Percentiles rank a stretch among this genome's conserved stretches.
Evolutionary conservation across 352 stramenopile genomes (phyloP).

Genomic region (Aphanomyces stellatus): DNA sequence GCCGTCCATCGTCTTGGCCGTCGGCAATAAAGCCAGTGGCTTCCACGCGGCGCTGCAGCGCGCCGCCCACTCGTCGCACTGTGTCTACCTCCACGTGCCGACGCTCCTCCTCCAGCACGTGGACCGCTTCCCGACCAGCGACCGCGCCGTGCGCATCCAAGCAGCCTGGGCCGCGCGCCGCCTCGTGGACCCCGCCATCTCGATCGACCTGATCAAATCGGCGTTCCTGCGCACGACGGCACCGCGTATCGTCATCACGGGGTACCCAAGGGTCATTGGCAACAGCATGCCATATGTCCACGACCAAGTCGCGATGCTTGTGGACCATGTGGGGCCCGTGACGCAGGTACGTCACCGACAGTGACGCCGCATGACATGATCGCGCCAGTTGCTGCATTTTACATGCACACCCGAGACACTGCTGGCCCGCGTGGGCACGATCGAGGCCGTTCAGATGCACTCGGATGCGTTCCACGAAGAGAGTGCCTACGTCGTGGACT

Average conservation of each 20-base stretch:
- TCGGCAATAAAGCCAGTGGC: conserved; percentile 4
- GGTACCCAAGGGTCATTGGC: conserved; percentile 1
- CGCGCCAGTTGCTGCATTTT: conserved; percentile 1
- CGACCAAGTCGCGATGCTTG: neutral
- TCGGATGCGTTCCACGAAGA: neutral
- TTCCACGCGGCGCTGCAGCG: neutral
- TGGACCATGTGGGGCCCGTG: neutral
- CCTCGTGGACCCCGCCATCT: neutral
- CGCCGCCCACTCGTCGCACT: neutral
- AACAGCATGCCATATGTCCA: conserved; percentile 8
- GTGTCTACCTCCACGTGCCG: neutral
- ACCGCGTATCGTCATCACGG: neutral
- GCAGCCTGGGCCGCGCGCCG: neutral
- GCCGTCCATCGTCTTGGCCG: neutral
- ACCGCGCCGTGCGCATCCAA: neutral
- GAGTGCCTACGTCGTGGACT: neutral
- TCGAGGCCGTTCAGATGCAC: neutral
- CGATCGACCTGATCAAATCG: neutral
- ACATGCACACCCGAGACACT: neutral
- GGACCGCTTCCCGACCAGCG: neutral
- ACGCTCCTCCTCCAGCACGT: neutral
- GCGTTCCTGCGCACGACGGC: neutral
- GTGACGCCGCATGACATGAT: neutral
- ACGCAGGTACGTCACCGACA: neutral
- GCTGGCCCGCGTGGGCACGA: neutral